Evolutionary conservation across 306 rosid species (phyloP).

Genomic region (Coriaria nepalensis): DNA sequence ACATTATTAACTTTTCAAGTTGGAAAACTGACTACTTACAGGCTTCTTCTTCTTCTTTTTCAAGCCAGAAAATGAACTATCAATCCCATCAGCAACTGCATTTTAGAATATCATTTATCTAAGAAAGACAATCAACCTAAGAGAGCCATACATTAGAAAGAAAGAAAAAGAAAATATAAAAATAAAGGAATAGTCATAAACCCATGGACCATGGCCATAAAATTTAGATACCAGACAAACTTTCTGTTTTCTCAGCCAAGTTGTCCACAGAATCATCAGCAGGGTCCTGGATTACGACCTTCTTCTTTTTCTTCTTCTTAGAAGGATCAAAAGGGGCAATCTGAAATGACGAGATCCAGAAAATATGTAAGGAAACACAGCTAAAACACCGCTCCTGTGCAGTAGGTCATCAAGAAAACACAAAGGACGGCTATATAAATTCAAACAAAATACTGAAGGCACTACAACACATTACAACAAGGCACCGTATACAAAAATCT

Average conservation of each 20-base stretch:
- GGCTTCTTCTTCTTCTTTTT: conserved; percentile 93
- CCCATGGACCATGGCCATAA: neutral
- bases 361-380: neutral
- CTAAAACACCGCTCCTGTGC: neutral
- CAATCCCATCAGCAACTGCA: conserved; percentile 81
- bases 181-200: conserved; percentile 1
- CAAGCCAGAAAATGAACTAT: conserved; percentile 64
- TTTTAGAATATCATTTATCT: neutral
- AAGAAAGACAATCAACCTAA: neutral
- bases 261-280: conserved; percentile 67
- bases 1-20: neutral
- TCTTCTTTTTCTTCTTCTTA: conserved; percentile 90
- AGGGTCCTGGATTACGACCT: conserved; percentile 38
- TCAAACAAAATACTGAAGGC: neutral
- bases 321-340: conserved; percentile 82
- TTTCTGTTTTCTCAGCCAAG: conserved; percentile 79
- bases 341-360: conserved; percentile 26
- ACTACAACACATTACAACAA: neutral
- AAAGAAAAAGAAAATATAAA: no score
- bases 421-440: neutral
- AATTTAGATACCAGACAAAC: conserved; percentile 37
- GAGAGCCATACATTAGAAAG: neutral
- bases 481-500: no score
- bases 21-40: conserved; percentile 26
- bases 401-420: neutral